These are phyloP conservation scores for Exobasidium rhododendri DNA, from an alignment of 1,284 basidiomycete genomes.

Conservation along the genomic window DNA sequence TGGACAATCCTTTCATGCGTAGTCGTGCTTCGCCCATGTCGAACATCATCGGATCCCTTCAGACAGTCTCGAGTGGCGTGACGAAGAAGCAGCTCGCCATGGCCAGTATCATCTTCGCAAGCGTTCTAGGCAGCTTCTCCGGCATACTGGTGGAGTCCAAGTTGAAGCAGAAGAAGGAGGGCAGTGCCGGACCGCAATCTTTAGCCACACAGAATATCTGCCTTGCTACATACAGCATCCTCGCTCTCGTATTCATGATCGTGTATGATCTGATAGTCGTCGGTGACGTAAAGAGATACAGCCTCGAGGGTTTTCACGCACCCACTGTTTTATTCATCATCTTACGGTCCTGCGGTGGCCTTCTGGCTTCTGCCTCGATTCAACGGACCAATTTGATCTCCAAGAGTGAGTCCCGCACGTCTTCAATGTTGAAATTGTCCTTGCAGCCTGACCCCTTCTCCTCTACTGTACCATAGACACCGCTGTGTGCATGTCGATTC, in stretches of 20 bases:
- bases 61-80: not conserved
- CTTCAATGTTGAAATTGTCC: too few relatives aligned
- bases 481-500: too few relatives aligned
- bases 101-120: not conserved
- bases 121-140: not conserved
- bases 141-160: not conserved
- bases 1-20: not conserved
- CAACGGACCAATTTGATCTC: too few relatives aligned
- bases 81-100: not conserved
- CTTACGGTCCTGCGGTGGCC: not conserved
- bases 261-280: not conserved
- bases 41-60: not conserved
- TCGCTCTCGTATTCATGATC: not conserved
- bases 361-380: too few relatives aligned
- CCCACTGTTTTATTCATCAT: not conserved
- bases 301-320: not conserved
- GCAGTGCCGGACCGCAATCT: not conserved
- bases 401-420: too few relatives aligned
- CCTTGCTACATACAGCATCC: not conserved
- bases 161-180: not conserved
- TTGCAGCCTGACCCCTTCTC: too few relatives aligned
- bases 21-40: not conserved
- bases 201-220: not conserved
- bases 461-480: too few relatives aligned
- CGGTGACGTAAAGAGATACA: not conserved